Base-by-base conservation (phyloP, 768 basidiomycete genomes). In the Suillus subalutaceus region DNA sequence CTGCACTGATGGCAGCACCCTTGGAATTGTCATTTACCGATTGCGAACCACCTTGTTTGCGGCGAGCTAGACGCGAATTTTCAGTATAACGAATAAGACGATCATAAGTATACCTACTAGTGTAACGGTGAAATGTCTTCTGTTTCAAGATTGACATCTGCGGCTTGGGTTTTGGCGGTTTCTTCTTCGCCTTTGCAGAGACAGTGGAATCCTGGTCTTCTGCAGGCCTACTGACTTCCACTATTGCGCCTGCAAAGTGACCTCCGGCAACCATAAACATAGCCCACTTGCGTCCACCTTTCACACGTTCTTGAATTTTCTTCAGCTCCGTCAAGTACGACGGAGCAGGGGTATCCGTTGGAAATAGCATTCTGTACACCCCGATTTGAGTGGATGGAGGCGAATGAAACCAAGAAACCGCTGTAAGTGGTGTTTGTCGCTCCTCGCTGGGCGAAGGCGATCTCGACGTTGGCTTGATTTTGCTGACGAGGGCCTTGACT, bases 51-150 rank as follows among this genome's bases (percentile, higher is more conserved):
- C 97, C 97, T 81, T 99, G 97, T 76, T 99, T 99, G 69, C 94
- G 85, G 69, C 97, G 94, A 40, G 97, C 97, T 99, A 26, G 15
- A 9, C n/a, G 40, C 23, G 15, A 53, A n/a, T 62, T 71, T 62
- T 71, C 68, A 67, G 62, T 38, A 37, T 35, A 37, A 56, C 23
- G 20, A 32, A 26, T 44, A 48, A 15, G 30, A n/a, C 35, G 30
- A 46, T 62, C 4, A 55, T 26, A 4, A 16, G 3, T 16, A n/a
- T 43, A 84, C 93, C 71, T 69, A 97, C 96, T 99, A 0, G 97
- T 99, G 76, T 99, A 99, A 1, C 97, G 90, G 77, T 99, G 97
- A 76, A 98, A 99, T 2, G 97, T 99, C 79, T 99, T 99, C 73
- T 96, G 94, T 69, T 83, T 82, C 50, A 99, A 69, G 1, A 99